Evolutionary conservation across 2,329 filamentous ascomycete species (phyloP), one percentile per base, ranked within the genome.

Genomic region (Paecilomyces formosus): DNA sequence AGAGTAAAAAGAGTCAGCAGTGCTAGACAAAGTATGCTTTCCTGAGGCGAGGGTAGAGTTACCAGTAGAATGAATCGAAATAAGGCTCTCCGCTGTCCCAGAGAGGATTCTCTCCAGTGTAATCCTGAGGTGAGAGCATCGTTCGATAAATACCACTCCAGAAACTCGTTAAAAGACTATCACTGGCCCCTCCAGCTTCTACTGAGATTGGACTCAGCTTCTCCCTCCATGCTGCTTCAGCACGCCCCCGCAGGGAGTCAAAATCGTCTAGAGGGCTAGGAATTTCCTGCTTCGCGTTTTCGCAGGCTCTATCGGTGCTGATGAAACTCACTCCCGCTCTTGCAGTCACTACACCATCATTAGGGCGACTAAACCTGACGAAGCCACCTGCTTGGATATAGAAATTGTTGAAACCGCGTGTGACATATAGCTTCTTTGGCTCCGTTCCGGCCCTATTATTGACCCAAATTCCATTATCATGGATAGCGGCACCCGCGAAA

Each of bases 11-110:
- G 65, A 15, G 28, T 58, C 54, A 55, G 39, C 22, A 33, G 33
- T 24, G 51, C 11, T 15, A 31, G 31, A 30, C 3, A 6, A n/a
- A 2, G 6, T 54, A 12, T 18, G 13, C 18, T 8, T 11, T 3
- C 13, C 22, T 24, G 1, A 18, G 2, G n/a, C 2, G 15, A n/a
- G 35, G 39, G 6, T n/a, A 1, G 26, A 64, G 70, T 61, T 65
- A 81, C 79, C 86, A 90, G 70, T 91, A 91, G 62, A 88, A 89
- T 0, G 85, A 88, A 69, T 89, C 87, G 68, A 86, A 90, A 63
- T 89, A 90, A 0, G 86, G 87, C 70, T 88, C 86, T 0, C 72
- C 74, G 55, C 81, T 85, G 1, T 79, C 66, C 86, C 87, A 90
- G 0, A 85, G 68, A 2, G 85, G 85, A 59, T 90, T 90, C 69